phyloP scores from a whole-genome alignment of 805 yeast species.

The Cyberlindnera suaveolens region DNA sequence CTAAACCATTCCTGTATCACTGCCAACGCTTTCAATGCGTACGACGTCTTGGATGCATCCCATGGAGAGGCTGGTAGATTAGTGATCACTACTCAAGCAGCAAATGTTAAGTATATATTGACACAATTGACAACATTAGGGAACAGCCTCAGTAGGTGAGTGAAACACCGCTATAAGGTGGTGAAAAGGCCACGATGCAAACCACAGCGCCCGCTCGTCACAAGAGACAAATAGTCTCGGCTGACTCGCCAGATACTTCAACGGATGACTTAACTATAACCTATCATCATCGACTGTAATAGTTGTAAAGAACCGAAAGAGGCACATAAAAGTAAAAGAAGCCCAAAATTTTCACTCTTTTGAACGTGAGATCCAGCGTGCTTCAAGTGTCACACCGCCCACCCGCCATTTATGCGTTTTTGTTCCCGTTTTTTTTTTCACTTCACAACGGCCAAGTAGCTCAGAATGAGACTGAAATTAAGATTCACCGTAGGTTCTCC shows the following conservation, averaged over 20 bases:
- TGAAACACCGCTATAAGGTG: constrained; percentile 40
- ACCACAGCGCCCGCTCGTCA: constrained; percentile 42
- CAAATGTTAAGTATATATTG: not conserved
- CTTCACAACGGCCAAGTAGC: too few relatives aligned
- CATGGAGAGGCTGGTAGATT: constrained; percentile 45
- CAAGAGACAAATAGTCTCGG: constrained; percentile 7
- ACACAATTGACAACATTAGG: constrained; percentile 6
- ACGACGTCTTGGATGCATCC: constrained; percentile 49
- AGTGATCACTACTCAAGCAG: not conserved
- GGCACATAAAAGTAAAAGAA: constrained; percentile 1
- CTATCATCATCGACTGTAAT: constrained; percentile 54
- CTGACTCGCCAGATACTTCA: constrained; percentile 26
- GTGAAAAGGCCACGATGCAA: constrained; percentile 46
- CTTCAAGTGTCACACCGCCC: too few relatives aligned
- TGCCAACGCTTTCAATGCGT: constrained; percentile 50
- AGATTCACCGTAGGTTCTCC: too few relatives aligned
- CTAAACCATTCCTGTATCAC: constrained; percentile 77
- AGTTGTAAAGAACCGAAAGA: constrained; percentile 38
- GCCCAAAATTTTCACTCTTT: not conserved
- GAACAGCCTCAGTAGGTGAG: constrained; percentile 29
- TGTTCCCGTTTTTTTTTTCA: too few relatives aligned
- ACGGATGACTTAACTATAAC: constrained; percentile 30
- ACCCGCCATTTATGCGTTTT: too few relatives aligned
- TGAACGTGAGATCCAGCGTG: too few relatives aligned
- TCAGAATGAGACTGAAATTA: too few relatives aligned